These are phyloP conservation scores for Blastobotrys indianensis DNA, from an alignment of 1,139 yeast genomes.

Conservation along the genomic window DNA sequence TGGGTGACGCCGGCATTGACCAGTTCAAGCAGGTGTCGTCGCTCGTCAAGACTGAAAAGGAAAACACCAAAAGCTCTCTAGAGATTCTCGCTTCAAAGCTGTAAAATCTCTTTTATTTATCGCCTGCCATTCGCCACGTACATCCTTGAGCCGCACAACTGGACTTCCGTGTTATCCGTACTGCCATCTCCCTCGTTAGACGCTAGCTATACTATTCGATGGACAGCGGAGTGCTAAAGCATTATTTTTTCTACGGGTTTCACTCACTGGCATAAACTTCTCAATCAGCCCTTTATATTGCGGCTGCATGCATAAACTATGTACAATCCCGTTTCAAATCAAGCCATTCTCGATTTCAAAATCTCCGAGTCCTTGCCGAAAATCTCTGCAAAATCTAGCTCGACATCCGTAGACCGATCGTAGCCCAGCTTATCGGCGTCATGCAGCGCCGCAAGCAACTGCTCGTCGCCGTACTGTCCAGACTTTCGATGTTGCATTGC, in stretches of 20 bases:
- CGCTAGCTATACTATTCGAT: no score
- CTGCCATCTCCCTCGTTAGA: no score
- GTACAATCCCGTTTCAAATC: not conserved
- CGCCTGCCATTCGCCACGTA: no score
- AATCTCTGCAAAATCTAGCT: constrained; percentile 22
- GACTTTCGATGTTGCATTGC: constrained; percentile 30
- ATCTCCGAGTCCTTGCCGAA: constrained; percentile 27
- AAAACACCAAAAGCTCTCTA: constrained; percentile 15
- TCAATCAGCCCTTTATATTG: no score
- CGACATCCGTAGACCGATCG: constrained; percentile 22
- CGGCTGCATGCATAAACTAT: no score
- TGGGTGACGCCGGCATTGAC: constrained; percentile 32
- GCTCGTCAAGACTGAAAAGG: constrained; percentile 20
- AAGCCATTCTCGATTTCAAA: constrained; percentile 19
- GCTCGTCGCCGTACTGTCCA: constrained; percentile 30
- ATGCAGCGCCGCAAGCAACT: constrained; percentile 23
- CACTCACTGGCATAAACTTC: no score
- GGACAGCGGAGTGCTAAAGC: no score
- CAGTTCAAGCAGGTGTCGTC: constrained; percentile 19
- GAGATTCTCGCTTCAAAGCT: constrained; percentile 11
- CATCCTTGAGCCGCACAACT: no score
- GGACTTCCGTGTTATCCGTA: no score
- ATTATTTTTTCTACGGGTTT: no score
- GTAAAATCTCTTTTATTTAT: not conserved
- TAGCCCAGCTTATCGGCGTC: constrained; percentile 23